Evolutionary conservation across 202 grass and related monocot genomes (phyloP), one percentile per base, ranked within the genome.

Genomic region (Miscanthus sacchariflorus): DNA sequence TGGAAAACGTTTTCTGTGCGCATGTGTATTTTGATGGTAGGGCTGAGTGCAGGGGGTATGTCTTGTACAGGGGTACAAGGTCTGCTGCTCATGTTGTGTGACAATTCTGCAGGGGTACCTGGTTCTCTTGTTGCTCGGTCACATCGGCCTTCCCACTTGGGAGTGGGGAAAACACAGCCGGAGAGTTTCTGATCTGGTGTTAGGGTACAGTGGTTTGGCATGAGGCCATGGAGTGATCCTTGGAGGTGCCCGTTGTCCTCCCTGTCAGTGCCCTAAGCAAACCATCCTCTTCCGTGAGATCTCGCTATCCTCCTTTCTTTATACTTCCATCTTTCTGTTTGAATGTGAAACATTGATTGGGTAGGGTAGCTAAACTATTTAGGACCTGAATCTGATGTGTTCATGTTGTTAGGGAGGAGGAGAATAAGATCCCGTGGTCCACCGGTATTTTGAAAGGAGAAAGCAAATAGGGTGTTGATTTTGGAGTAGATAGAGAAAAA

Each of bases 281-380:
- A 98, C 92, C 50, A 84, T 98, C 75, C 90, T 98, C 81, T 96
- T 85, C 28, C 78, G 89, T 98, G 68, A 90, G 90, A 83, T 90
- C 84, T 66, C 75, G 19, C 74, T 35, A 18, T 43, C 19, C 39
- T 65, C 38, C 39, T 70, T 25, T 52, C 66, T 67, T 23, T 30
- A 28, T 58, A 59, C 83, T 76, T 65, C 24, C n/a, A 4, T 87
- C 23, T 88, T 23, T 54, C 30, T 8, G 85, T 88, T 85, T 39
- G 19, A 36, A 59, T 43, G 35, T 5, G 9, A 61, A 74, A 42
- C 52, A 48, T 87, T 24, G 35, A 28, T 1, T 13, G 18, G 11
- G 18, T 63, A 18, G 68, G 39, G 5, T 75, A 63, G 27, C 11
- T 23, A 0, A 69, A 30, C 18, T 74, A 18, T 5, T 49, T 74